Base-by-base conservation (phyloP, 176 grass and related monocot genomes). In the Eremochloa ophiuroides region DNA sequence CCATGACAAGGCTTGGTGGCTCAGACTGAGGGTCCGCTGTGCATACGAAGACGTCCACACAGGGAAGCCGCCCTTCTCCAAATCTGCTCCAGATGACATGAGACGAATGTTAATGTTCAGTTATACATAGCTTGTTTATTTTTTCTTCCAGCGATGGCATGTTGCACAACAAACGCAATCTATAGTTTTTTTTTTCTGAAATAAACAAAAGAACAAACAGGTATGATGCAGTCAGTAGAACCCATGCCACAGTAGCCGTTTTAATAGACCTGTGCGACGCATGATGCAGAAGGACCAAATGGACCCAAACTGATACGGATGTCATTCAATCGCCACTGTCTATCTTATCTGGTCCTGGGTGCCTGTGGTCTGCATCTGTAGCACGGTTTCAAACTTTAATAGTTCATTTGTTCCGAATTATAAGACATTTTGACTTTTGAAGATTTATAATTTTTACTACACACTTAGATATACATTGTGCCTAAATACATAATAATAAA, bases 11-110 rank as follows among this genome's bases (percentile, higher is more conserved):
- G 35, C 66, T 97, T 6, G 94, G 94, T 16, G 94, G 91, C 66
- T 97, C 91, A 0, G 76, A 66, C 0, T 27, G 66, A 2, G 94
- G 89, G 51, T 97, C 89, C 0, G 91, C 91, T 33, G 91, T 97
- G 82, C 94, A 97, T 1, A 94, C 85, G 2, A 97, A 97, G 68
- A 94, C 82, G 44, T 94, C 94, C 71, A 97, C 87, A 6, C 66
- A 34, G 3, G 94, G 94, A 31, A 94, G 73, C 53, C 66, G 81
- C 16, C 38, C 71, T 29, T 62, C 79, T 64, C 82, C 87, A 0
- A 90, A 62, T 38, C 91, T 97, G 62, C 4, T 30, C 39, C 72
- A 42, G n/a, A n/a, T n/a, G 80, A 50, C 38, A 64, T 77, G 20
- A 0, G 73, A 69, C n/a, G n/a, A n/a, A n/a, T n/a, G n/a, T n/a